Evolutionary conservation across 2,329 filamentous ascomycete genomes (phyloP), one percentile per base, ranked within the genome.

Genomic region (Ramularia endophylla): DNA sequence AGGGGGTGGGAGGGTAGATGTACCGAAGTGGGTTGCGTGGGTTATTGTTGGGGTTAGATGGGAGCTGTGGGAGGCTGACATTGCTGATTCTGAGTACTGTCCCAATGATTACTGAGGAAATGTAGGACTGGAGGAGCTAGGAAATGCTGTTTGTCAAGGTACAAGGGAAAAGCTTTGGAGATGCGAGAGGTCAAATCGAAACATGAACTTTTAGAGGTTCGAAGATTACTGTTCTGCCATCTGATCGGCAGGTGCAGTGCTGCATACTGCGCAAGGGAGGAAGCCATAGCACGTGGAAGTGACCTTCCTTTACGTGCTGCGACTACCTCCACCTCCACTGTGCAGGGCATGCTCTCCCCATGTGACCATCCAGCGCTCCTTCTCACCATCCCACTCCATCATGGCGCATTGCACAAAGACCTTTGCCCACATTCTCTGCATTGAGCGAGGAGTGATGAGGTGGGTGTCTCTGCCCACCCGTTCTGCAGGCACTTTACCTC

Each of bases 11-110:
- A 8, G 19, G 15, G 15, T n/a, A 31, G 29, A 15, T 35, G 12
- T 37, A 57, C 55, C 55, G 40, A 80, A 69, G 16, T 73, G 73
- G 17, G 71, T 73, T 6, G 81, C 81, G 47, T 80, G 74, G 38
- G 76, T 73, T 53, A 83, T 70, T 34, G 28, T 22, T 34, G 20
- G 13, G 13, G 13, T 8, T 12, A 27, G 8, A n/a, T 17, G 61
- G 62, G n/a, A 37, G 38, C 38, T 43, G 40, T 15, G 13, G n/a
- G 27, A 17, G 6, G 9, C 27, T 12, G 27, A 40, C 30, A 17
- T 37, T 18, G 20, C 20, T 16, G 7, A 11, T n/a, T 41, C 31
- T 25, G 4, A 5, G 11, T 8, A 17, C 2, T 13, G n/a, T 4
- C 7, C 4, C 4, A 17, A 22, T 3, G 18, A 19, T 34, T 12